Conservation (phyloP, 352 stramenopile species). For the Phytophthora constricta region DNA sequence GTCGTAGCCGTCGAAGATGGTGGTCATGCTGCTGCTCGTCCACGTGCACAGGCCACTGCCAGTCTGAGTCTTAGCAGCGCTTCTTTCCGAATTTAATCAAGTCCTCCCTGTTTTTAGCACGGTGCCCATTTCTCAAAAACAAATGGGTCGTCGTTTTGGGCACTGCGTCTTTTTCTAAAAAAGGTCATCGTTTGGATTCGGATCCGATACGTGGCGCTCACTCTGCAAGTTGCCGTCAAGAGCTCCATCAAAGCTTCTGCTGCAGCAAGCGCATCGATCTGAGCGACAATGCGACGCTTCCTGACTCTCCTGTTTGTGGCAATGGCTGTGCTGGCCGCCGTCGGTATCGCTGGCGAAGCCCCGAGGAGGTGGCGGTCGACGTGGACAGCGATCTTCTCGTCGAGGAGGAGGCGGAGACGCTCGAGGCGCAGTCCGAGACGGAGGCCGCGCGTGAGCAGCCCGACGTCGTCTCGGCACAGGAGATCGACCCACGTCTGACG, state of each 20-base stretch:
- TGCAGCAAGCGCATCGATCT: neutral
- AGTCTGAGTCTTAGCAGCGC: constrained; percentile 11
- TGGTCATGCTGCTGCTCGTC: constrained; percentile 65
- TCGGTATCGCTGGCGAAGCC: constrained; percentile 30
- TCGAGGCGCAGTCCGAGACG: constrained; percentile 40
- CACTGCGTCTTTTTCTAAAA: neutral
- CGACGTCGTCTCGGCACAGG: constrained; percentile 22
- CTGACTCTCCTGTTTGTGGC: constrained; percentile 56
- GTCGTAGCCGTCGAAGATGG: constrained; percentile 90
- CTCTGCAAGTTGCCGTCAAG: constrained; percentile 29
- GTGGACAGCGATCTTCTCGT: constrained; percentile 45
- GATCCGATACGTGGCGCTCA: constrained; percentile 31
- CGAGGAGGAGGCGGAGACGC: constrained; percentile 51
- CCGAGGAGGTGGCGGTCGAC: constrained; percentile 47
- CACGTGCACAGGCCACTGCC: constrained; percentile 5
- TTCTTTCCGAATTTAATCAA: constrained; percentile 30
- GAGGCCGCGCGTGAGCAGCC: too few relatives aligned
- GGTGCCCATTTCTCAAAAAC: neutral
- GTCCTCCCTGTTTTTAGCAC: constrained; percentile 1
- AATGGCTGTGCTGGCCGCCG: constrained; percentile 46
- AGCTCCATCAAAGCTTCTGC: neutral
- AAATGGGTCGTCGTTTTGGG: neutral
- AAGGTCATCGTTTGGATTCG: constrained; percentile 3
- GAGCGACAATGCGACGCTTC: constrained; percentile 49
- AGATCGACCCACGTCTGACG: constrained; percentile 57